Conservation (phyloP, 2,329 filamentous ascomycete genomes). For the Beauveria australis region DNA sequence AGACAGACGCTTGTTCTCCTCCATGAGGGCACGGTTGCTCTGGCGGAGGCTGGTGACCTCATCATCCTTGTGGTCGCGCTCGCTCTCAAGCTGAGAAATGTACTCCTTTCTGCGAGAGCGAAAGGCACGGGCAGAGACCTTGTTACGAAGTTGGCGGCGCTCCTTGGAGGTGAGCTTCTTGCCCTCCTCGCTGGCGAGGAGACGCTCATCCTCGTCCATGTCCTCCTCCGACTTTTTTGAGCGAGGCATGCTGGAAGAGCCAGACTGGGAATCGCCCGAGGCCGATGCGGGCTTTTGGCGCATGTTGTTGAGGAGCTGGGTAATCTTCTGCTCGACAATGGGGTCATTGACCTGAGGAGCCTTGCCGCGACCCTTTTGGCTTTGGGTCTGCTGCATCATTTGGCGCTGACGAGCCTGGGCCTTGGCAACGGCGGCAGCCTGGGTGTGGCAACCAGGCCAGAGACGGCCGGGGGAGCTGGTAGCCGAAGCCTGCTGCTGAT, state of each 20-base stretch:
- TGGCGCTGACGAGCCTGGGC: constrained; percentile 62
- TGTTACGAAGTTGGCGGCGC: constrained; percentile 93
- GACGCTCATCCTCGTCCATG: constrained; percentile 95
- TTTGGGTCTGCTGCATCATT: constrained; percentile 38
- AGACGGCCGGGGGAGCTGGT: constrained; percentile 56
- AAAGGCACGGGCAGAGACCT: constrained; percentile 96
- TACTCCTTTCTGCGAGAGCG: constrained; percentile 98
- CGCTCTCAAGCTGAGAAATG: constrained; percentile 85
- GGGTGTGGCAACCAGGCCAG: constrained; percentile 90
- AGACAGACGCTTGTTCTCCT: constrained; percentile 76
- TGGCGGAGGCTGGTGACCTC: constrained; percentile 74
- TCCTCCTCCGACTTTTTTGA: constrained; percentile 92
- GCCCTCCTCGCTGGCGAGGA: constrained; percentile 92
- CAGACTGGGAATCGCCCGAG: constrained; percentile 35
- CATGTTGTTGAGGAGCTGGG: constrained; percentile 87
- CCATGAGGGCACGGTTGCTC: constrained; percentile 72
- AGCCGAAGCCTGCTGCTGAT: constrained; percentile 31
- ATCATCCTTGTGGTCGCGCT: constrained; percentile 74
- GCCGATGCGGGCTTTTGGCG: constrained; percentile 58
- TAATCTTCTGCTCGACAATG: constrained; percentile 85
- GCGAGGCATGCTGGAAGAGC: constrained; percentile 61
- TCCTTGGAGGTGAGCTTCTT: constrained; percentile 99
- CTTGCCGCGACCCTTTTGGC: constrained; percentile 39
- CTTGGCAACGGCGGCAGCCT: constrained; percentile 65
- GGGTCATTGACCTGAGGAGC: constrained; percentile 51